These are phyloP conservation scores for Funneliformis mosseae DNA, from an alignment of 192 early-diverging fungal genomes.

Conservation along the genomic window DNA sequence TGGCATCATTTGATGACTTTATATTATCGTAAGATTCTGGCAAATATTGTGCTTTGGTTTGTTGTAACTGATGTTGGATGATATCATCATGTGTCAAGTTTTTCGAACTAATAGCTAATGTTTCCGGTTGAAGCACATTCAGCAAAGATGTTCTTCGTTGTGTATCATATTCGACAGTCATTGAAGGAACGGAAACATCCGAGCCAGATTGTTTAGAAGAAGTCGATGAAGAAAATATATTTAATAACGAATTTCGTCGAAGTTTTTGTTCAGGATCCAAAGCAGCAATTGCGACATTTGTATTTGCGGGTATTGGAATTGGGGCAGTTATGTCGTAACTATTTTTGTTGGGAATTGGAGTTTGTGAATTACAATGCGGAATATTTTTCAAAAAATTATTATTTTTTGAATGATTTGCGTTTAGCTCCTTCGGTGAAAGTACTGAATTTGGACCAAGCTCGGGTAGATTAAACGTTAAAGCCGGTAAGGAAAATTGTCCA, in stretches of 20 bases:
- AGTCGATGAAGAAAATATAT: conserved; percentile 20
- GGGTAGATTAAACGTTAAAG: not conserved
- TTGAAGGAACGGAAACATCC: not conserved
- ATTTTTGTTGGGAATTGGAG: not conserved
- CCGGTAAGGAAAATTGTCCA: not conserved
- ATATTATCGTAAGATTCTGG: not conserved
- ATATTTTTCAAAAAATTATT: not conserved
- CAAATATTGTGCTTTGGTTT: not conserved
- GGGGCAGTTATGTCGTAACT: conserved; percentile 28
- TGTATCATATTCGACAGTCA: not conserved
- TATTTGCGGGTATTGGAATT: conserved; percentile 8
- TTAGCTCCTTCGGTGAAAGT: not conserved
- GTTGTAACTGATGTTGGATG: not conserved
- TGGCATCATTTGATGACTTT: not conserved
- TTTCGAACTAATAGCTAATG: not conserved
- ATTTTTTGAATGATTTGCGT: not conserved
- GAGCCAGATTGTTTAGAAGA: not conserved
- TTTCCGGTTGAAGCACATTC: conserved; percentile 21
- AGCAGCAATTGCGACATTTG: conserved; percentile 15
- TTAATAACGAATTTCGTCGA: conserved; percentile 28
- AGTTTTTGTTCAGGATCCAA: conserved; percentile 31
- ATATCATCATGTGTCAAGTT: not conserved
- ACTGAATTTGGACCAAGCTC: not conserved
- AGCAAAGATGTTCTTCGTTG: conserved; percentile 24
- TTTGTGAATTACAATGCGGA: not conserved